Conservation (phyloP, 2,329 filamentous ascomycete species). For the Fusarium sp. region DNA sequence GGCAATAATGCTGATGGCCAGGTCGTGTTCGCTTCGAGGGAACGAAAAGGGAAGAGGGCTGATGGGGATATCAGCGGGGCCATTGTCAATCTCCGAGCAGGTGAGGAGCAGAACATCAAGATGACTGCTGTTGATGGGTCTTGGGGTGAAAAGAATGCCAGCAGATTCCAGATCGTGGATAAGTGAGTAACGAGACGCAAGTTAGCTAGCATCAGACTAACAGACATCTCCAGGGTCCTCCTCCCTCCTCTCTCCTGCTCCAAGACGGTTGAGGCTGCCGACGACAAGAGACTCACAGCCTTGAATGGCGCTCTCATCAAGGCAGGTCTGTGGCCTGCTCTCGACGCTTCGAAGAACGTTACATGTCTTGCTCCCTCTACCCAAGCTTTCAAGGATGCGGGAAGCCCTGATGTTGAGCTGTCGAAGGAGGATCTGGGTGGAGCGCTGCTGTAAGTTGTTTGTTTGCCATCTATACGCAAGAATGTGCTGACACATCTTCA, state of each 20-base stretch:
- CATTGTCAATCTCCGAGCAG: conserved; percentile 15
- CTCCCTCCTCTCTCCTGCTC: conserved; percentile 25
- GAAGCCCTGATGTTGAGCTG: conserved; percentile 12
- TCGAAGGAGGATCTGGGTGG: conserved; percentile 10
- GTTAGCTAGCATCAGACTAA: rapidly evolving
- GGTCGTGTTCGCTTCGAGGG: conserved; percentile 21
- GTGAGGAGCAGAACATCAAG: conserved; percentile 28
- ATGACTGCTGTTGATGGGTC: conserved; percentile 35
- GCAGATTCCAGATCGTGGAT: conserved; percentile 31
- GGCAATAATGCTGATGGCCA: conserved; percentile 24
- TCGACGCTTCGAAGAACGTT: conserved; percentile 28
- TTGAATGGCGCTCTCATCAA: conserved; percentile 25
- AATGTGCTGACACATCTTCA: neutral
- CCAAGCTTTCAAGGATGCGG: conserved; percentile 24
- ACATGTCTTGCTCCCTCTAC: conserved; percentile 37
- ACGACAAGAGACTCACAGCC: conserved; percentile 12
- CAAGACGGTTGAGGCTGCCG: conserved; percentile 8
- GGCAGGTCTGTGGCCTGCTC: conserved; percentile 19
- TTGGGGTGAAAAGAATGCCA: conserved; percentile 29
- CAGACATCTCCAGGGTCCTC: conserved; percentile 8
- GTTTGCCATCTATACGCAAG: no score
- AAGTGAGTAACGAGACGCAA: neutral
- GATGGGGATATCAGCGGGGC: conserved; percentile 5
- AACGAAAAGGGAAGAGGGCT: neutral
- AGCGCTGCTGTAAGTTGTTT: conserved; percentile 26